Percentiles rank a stretch among this genome's conserved stretches.
Conservation (phyloP, 2,329 filamentous ascomycete genomes). For the Diplodia intermedia region DNA sequence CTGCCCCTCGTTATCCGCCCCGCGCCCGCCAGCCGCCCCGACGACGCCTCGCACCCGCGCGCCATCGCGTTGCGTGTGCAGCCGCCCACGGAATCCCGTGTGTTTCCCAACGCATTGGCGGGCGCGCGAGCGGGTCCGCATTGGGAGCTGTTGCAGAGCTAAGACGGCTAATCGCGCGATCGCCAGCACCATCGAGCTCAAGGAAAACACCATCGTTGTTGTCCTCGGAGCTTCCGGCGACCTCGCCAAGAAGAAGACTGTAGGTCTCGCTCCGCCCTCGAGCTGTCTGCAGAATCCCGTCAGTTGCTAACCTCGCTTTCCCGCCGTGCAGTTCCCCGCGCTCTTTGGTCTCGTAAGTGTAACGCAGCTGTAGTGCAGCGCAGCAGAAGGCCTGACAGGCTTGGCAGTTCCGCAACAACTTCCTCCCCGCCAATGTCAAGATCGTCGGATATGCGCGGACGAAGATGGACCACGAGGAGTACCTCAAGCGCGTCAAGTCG, state of each 20-base stretch:
- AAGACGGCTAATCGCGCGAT: constrained; percentile 22
- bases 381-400: constrained; percentile 37
- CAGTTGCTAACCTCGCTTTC: constrained; percentile 37
- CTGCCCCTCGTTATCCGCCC: constrained; percentile 10
- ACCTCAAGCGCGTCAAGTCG: constrained; percentile 89
- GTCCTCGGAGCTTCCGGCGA: constrained; percentile 97
- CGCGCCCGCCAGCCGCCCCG: neutral
- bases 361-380: constrained; percentile 31
- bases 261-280: constrained; percentile 54
- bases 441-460: constrained; percentile 99
- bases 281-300: constrained; percentile 19
- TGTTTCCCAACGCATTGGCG: constrained; percentile 20
- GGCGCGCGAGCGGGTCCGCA: constrained; percentile 7
- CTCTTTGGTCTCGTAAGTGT: constrained; percentile 92
- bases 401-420: constrained; percentile 92
- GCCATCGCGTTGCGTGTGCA: neutral
- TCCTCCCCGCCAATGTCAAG: constrained; percentile 92
- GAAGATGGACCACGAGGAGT: constrained; percentile 98
- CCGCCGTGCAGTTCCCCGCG: constrained; percentile 78
- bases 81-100: neutral
- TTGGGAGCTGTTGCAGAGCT: constrained; percentile 13
- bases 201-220: constrained; percentile 96
- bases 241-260: constrained; percentile 99
- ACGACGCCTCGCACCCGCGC: neutral
- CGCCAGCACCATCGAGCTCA: constrained; percentile 85